phyloP scores from a whole-genome alignment of 2,329 filamentous ascomycete genomes.

The Colletotrichum cordylinicola region DNA sequence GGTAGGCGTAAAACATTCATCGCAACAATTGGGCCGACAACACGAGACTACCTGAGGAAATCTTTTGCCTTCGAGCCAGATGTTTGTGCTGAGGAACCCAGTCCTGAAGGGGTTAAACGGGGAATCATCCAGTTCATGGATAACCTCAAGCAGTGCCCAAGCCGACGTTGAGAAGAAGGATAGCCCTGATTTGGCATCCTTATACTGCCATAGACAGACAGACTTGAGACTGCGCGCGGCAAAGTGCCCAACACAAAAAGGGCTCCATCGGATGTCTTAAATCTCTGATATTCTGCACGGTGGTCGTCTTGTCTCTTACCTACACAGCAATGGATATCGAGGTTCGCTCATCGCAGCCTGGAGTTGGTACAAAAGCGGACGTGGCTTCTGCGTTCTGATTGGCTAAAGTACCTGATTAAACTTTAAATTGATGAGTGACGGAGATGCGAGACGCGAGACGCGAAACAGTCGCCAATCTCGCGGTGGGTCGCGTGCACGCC shows the following conservation, averaged over 20 bases:
- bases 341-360: no score
- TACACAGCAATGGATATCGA: background rate
- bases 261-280: background rate
- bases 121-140: slow-evolving; percentile 63
- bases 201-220: background rate
- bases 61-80: slow-evolving; percentile 74
- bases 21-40: slow-evolving; percentile 94
- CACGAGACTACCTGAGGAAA: slow-evolving; percentile 72
- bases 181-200: background rate
- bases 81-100: slow-evolving; percentile 83
- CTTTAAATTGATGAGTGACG: background rate
- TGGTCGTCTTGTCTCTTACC: background rate
- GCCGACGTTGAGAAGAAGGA: background rate
- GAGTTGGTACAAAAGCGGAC: background rate
- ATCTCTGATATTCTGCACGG: background rate
- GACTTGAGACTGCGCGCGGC: background rate
- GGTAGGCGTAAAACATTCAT: slow-evolving; percentile 61
- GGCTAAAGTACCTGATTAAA: background rate
- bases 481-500: background rate
- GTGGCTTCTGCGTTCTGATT: background rate
- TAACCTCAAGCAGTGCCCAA: background rate
- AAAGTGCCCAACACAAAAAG: background rate
- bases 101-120: slow-evolving; percentile 76
- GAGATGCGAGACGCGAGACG: background rate
- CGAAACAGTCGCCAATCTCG: slow-evolving; percentile 1